Evolutionary conservation across 2,329 filamentous ascomycete species (phyloP), one percentile per base, ranked within the genome.

Genomic region (Neofusicoccum kwambonambiense): DNA sequence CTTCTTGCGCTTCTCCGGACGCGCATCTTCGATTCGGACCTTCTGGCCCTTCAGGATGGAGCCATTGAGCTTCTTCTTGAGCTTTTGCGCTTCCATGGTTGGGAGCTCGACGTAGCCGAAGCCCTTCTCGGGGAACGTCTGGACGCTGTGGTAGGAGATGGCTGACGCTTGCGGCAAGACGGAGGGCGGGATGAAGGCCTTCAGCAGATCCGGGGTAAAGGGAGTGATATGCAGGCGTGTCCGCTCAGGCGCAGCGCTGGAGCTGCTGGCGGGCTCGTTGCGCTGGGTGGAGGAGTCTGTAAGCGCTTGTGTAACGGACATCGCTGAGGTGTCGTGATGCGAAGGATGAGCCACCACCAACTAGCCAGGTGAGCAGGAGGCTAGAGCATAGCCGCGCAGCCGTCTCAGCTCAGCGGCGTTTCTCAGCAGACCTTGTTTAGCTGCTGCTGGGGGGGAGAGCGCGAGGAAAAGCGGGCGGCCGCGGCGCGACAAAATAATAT

Each of bases 101-200:
- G 93, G 93, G 42, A 99, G 79, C 52, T 96, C 93, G 66, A 98
- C 83, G 79, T 91, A 99, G 64, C 94, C 95, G 87, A 92, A 99
- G 62, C 87, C 89, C 74, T 87, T 90, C 69, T 99, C 95, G 13
- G 94, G 94, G 68, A 96, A 97, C 0, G 93, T 93, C 73, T 92
- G 86, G 69, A 97, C 80, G 4, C 83, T 82, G 78, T 98, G 94
- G 79, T 90, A 97, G n/a, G 93, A 97, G 61, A 97, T 86, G 74
- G 93, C 91, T 67, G 87, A 87, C 19, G 91, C 92, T 51, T 82
- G 81, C 13, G 87, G 82, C 41, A 87, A 85, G 13, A 91, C 74
- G 0, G 89, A 85, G 0, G 89, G 82, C 22, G 91, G 88, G 54
- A 99, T 78, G 66, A 96, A 86, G 56, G 89, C 82, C 64, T 86